Base-by-base conservation (phyloP, 345 rosid genomes). In the Garcia nutans region DNA sequence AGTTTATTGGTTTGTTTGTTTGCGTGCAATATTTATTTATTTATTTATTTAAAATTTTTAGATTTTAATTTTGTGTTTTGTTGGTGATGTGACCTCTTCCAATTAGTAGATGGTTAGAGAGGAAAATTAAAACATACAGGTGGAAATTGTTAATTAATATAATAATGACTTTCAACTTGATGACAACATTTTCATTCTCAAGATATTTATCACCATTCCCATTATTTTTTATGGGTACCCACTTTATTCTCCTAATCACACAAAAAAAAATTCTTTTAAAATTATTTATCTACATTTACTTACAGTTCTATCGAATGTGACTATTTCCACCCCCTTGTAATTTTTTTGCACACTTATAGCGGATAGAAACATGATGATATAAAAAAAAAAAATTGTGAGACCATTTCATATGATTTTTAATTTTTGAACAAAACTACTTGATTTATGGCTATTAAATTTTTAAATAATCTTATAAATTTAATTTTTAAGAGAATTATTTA, bases 61-160 rank as follows among this genome's bases (percentile, higher is more conserved):
- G 0, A 5, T 2, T 44, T 50, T 60, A 37, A 8, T 42, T 44
- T 2, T 59, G 49, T 65, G 28, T 77, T 70, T 79, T 65, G 70
- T 33, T 45, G 58, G 68, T 77, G 83, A 77, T 77, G 83, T 74
- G 66, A 71, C 44, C 49, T 68, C 44, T 42, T 68, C 55, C 75
- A 76, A 28, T 65, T 67, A 19, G 17, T 45, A 49, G n/a, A 64
- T 28, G 20, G 68, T 73, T 31, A 20, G 47, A 60, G 1, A 19
- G 66, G 42, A 72, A 60, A 42, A 23, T n/a, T n/a, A n/a, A n/a
- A n/a, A n/a, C n/a, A n/a, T n/a, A n/a, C n/a, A n/a, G n/a, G n/a
- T n/a, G n/a, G 12, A 47, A 16, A 9, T 41, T 67, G 24, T n/a
- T 22, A 22, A 44, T n/a, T 22, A 22, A 44, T 44, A 22, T 67